Base-by-base conservation (phyloP, 1,284 basidiomycete genomes). In the Schizopora paradoxa region DNA sequence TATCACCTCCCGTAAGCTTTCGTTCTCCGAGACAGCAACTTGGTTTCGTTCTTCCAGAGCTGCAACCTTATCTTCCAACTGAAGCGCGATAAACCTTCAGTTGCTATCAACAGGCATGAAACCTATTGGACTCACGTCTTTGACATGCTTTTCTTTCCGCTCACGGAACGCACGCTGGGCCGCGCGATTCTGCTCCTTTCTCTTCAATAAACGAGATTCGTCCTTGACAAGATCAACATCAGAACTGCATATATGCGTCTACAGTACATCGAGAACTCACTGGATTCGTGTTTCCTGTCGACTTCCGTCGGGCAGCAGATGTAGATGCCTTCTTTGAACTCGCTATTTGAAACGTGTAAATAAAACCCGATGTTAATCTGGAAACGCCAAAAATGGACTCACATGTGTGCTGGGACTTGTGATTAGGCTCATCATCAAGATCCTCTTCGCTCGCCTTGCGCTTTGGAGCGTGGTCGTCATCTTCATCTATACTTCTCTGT, bases 61-160 rank as follows among this genome's bases (percentile, higher is more conserved):
- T 3, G 86, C 78, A 11, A 91, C 78, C 60, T 89, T 79, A 60
- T 91, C 88, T 63, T 91, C 87, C 45, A 91, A 66, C 87, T 91
- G 56, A 27, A 46, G 36, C 22, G 32, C 36, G 43, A 54, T 22
- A 51, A 49, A 41, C 52, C 45, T 22, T 36, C 18, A 25, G 41
- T 31, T 36, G 6, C 18, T n/a, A 33, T 28, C 26, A 41, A 16
- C 10, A 14, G 25, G 37, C 26, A 45, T 27, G 34, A 18, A 43
- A 22, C 23, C 45, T 41, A 49, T 14, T 43, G 27, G 8, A 74
- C 85, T 68, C 58, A 90, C 88, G 58, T 91, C 88, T 61, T 86
- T 86, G 51, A 91, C 88, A 65, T 91, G 88, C 58, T 86, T 88
- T 66, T 91, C 87, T 66, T 91, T 91, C 46, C 88, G 77, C 61